These are phyloP conservation scores for Cladophialophora yegresii DNA, from an alignment of 2,329 filamentous ascomycete species.

Conservation along the genomic window DNA sequence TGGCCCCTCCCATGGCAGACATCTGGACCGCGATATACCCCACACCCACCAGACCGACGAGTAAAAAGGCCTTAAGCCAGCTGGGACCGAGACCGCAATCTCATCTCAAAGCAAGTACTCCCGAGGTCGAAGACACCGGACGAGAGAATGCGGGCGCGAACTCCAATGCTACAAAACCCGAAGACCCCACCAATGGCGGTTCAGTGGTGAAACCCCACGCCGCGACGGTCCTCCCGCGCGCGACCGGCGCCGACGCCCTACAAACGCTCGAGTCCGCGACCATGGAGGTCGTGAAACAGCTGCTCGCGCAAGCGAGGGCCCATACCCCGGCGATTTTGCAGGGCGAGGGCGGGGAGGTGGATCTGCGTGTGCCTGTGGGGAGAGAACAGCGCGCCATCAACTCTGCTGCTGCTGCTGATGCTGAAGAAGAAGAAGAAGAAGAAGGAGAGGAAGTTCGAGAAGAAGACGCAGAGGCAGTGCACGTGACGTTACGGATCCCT, in stretches of 20 bases:
- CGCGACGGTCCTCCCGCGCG: constrained; percentile 46
- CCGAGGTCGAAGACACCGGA: constrained; percentile 25
- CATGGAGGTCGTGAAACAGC: constrained; percentile 32
- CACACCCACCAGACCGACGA: constrained; percentile 26
- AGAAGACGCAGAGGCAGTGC: neutral
- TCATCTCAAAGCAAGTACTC: constrained; percentile 11
- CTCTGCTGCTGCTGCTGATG: neutral
- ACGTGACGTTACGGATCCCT: constrained; percentile 28
- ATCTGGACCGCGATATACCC: constrained; percentile 61
- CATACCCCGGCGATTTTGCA: constrained; percentile 7
- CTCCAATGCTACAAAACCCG: no score
- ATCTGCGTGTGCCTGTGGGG: constrained; percentile 16
- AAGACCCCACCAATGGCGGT: no score
- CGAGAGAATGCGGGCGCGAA: constrained; percentile 31
- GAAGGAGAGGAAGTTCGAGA: neutral
- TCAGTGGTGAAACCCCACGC: constrained; percentile 44
- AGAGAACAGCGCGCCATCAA: neutral
- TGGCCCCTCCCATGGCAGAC: constrained; percentile 57
- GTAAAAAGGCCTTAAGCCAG: constrained; percentile 33
- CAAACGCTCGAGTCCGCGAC: constrained; percentile 45
- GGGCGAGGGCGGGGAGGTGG: constrained; percentile 27
- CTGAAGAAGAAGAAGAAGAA: no score
- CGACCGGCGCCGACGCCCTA: constrained; percentile 46
- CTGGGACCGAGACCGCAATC: neutral
- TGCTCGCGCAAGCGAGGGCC: constrained; percentile 27